A percentile compares a stretch with the other conserved stretches of the same genome.
Conservation (phyloP, 345 rosid genomes). For the Linum trigynum region DNA sequence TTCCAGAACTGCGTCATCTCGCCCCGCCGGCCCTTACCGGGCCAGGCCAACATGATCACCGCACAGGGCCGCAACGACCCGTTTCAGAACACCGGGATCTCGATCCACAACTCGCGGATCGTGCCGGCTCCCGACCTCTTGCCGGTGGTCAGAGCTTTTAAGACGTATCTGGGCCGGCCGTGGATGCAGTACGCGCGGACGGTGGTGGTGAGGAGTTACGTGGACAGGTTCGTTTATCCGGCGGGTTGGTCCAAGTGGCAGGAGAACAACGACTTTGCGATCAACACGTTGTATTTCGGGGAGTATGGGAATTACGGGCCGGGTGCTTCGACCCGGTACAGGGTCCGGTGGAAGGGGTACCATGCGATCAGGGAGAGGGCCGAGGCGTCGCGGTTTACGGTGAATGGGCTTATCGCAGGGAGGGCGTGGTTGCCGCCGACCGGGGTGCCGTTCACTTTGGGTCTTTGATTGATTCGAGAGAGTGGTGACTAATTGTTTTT, state of each 20-base stretch:
- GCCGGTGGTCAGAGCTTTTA: slow-evolving; percentile 15
- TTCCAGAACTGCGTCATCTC: slow-evolving; percentile 48
- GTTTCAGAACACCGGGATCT: slow-evolving; percentile 46
- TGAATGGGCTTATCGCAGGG: slow-evolving; percentile 19
- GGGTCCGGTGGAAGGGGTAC: slow-evolving; percentile 43
- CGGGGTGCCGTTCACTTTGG: slow-evolving; percentile 20
- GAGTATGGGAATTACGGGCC: slow-evolving; percentile 43
- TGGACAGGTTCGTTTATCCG: slow-evolving; percentile 40
- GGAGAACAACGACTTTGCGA: slow-evolving; percentile 20
- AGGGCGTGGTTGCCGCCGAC: slow-evolving; percentile 25
- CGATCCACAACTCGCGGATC: slow-evolving; percentile 42
- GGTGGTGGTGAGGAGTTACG: slow-evolving; percentile 41
- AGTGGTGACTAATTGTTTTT: neutral
- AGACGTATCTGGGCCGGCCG: slow-evolving; percentile 56
- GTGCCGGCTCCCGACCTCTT: slow-evolving; percentile 33
- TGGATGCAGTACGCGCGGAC: slow-evolving; percentile 59
- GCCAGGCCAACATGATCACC: slow-evolving; percentile 41
- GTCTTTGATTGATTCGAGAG: slow-evolving; percentile 6
- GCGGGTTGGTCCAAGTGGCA: slow-evolving; percentile 62
- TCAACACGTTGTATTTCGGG: slow-evolving; percentile 33
- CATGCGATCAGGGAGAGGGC: slow-evolving; percentile 19
- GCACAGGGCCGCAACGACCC: slow-evolving; percentile 56
- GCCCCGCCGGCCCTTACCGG: slow-evolving; percentile 29
- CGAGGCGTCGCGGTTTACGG: slow-evolving; percentile 22
- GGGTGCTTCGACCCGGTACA: slow-evolving; percentile 31